These are phyloP conservation scores for Canavalia gladiata DNA, from an alignment of 306 rosid genomes.

Conservation along the genomic window DNA sequence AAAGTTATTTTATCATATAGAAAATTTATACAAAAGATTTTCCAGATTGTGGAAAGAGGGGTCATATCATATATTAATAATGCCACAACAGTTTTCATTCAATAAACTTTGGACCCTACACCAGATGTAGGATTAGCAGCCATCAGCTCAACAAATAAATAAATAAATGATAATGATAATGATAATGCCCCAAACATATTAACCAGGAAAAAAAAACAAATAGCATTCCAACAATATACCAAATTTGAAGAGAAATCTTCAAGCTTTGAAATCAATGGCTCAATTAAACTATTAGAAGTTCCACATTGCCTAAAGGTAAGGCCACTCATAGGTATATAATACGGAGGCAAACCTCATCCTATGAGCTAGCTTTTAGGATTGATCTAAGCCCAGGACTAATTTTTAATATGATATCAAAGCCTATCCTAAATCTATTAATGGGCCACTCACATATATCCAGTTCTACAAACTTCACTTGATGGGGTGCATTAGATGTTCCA, in stretches of 20 bases:
- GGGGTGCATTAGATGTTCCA: no score
- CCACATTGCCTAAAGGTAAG: no score
- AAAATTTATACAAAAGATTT: slow-evolving; percentile 15
- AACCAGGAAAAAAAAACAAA: background rate
- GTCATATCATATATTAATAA: slow-evolving; percentile 29
- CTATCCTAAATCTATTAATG: no score
- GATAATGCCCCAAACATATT: background rate
- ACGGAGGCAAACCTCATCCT: no score
- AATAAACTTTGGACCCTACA: slow-evolving; percentile 27
- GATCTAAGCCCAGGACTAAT: no score
- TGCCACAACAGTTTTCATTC: slow-evolving; percentile 8
- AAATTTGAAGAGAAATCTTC: slow-evolving; percentile 15
- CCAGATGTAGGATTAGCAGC: slow-evolving; percentile 28
- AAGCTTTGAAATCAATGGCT: slow-evolving; percentile 7
- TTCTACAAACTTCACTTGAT: no score
- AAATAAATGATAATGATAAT: background rate
- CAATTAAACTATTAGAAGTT: background rate
- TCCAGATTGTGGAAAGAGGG: slow-evolving; percentile 17
- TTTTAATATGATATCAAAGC: no score
- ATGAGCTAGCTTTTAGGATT: no score
- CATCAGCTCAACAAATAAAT: slow-evolving; percentile 26
- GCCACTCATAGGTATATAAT: no score
- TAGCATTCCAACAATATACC: slow-evolving; percentile 26
- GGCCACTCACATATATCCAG: no score
- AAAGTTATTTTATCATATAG: background rate